Evolutionary conservation across 768 basidiomycete genomes (phyloP).

Genomic region (Exsudoporus frostii): DNA sequence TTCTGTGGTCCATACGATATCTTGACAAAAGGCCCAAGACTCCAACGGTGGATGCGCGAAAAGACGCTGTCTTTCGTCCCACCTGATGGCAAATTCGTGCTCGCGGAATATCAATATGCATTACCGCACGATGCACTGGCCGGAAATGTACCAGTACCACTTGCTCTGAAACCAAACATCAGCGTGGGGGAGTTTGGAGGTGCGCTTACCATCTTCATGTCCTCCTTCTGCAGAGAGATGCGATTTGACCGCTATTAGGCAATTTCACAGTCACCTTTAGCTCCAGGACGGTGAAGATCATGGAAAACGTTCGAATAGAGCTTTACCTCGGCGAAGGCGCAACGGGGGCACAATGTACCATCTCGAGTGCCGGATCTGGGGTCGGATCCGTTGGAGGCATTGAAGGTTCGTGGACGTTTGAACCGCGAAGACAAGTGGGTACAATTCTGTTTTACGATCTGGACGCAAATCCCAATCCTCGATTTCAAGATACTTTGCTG

Average conservation of each 20-base stretch:
- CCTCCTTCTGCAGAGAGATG: not conserved
- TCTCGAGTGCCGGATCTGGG: slow-evolving; percentile 54
- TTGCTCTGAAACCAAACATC: slow-evolving; percentile 46
- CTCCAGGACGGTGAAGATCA: slow-evolving; percentile 58
- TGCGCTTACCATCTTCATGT: slow-evolving; percentile 3
- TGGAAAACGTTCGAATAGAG: slow-evolving; percentile 72
- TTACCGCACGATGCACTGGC: slow-evolving; percentile 35
- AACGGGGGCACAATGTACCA: slow-evolving; percentile 67
- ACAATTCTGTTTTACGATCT: not conserved
- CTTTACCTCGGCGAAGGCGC: slow-evolving; percentile 75
- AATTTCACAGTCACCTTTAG: slow-evolving; percentile 60
- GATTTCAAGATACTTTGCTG: slow-evolving; percentile 66
- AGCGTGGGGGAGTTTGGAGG: slow-evolving; percentile 31
- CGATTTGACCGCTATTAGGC: slow-evolving; percentile 33
- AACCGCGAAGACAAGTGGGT: slow-evolving; percentile 59
- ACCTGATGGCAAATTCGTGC: slow-evolving; percentile 84
- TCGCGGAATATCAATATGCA: slow-evolving; percentile 79
- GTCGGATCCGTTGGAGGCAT: slow-evolving; percentile 35
- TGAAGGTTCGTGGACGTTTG: slow-evolving; percentile 79
- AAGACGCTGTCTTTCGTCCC: slow-evolving; percentile 86
- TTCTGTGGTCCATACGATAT: not conserved
- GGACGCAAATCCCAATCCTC: not conserved
- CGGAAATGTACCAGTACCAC: slow-evolving; percentile 50
- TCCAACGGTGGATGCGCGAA: slow-evolving; percentile 77
- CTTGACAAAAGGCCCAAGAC: slow-evolving; percentile 38